A percentile compares a stretch with the other conserved stretches of the same genome.
Conservation (phyloP, 2,329 filamentous ascomycete genomes). For the Fusarium scirpi region DNA sequence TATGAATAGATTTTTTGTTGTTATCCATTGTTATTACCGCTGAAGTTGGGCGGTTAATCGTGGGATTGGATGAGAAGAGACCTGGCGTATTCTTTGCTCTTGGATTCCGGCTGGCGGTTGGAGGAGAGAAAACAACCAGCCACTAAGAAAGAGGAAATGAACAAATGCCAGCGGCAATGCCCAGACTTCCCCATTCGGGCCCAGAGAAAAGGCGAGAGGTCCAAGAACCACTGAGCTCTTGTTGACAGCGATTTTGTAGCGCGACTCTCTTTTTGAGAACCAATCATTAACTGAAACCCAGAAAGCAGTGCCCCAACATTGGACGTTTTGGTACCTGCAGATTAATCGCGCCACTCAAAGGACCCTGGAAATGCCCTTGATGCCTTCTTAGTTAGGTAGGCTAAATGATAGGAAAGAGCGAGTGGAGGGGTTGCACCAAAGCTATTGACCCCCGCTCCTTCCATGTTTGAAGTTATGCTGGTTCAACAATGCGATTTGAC, state of each 20-base stretch:
- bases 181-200: conserved; percentile 3
- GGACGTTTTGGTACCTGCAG: conserved; percentile 42
- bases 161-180: conserved; percentile 21
- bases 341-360: conserved; percentile 34
- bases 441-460: conserved; percentile 29
- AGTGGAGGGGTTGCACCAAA: conserved; percentile 29
- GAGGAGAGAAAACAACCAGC: conserved; percentile 32
- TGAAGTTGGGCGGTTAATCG: conserved; percentile 36
- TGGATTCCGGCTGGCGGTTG: conserved; percentile 43
- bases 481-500: conserved; percentile 24
- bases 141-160: conserved; percentile 26
- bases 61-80: conserved; percentile 38
- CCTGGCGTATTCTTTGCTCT: conserved; percentile 13
- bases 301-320: conserved; percentile 24
- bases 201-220: conserved; percentile 4
- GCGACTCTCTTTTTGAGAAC: conserved; percentile 2
- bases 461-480: conserved; percentile 34
- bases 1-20: conserved; percentile 7
- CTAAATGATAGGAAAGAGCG: not conserved
- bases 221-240: conserved; percentile 16
- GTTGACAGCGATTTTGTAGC: conserved; percentile 5
- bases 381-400: not conserved
- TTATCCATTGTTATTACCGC: conserved; percentile 23
- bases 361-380: not conserved
- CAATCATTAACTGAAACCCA: conserved; percentile 17